Base-by-base conservation (phyloP, 78 protist genomes). In the Dictyostelium purpureum region DNA sequence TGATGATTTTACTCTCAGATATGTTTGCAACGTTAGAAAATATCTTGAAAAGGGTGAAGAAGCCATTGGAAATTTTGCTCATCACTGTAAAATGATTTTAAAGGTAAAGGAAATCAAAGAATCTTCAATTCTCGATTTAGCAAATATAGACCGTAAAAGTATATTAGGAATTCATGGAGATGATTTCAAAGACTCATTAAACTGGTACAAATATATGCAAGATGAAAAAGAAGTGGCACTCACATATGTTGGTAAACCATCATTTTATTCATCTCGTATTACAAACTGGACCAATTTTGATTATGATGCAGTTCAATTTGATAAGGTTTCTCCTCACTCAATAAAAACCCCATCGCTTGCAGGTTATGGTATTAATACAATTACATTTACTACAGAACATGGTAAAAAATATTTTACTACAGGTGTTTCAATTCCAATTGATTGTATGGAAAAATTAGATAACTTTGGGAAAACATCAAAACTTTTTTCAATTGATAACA, bases 201-300 rank as follows among this genome's bases (percentile, higher is more conserved):
- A n/a, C 77, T 4, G 40, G 77, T 49, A 19, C 19, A 51, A 37
- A 2, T 54, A 76, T 21, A n/a, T 56, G n/a, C 45, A 76, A 37
- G 0, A 3, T 24, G 11, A 38, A 2, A 76, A 76, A 37, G 56
- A 76, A 21, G 9, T 11, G 0, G 35, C 70, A 18, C 19, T 38
- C 35, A 26, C 52, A 2, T 76, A 56, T 38, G 6, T 51, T 7
- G 70, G 71, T 35, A 76, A 76, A 76, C 19, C 66, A 38, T 24
- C 10, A 35, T 40, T 31, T 18, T 56, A 21, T 33, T 12, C 35
- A 18, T 28, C 67, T 10, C 21, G 63, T 5, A 24, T 56, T n/a
- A 35, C 67, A 19, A 76, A 54, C 38, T 76, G 83, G 83, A 47
- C 70, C 18, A 38, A 24, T 12, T 76, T 76, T 7, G 83, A 76